These are phyloP conservation scores for Ulota crispa DNA, from an alignment of 225 moss, liverwort and hornwort species.

Conservation along the genomic window DNA sequence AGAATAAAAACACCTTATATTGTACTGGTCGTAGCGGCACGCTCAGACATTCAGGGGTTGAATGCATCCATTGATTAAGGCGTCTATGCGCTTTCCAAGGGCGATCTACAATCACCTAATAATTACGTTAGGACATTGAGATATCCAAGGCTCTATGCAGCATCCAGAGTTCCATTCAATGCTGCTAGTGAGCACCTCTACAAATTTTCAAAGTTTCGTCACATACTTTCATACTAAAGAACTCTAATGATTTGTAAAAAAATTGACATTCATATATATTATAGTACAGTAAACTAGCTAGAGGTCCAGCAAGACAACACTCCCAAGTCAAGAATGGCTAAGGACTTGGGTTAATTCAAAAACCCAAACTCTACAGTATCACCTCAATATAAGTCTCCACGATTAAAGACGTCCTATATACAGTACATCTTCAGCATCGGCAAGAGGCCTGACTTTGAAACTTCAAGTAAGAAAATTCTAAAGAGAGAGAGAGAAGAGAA, in stretches of 20 bases:
- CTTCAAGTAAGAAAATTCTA: neutral
- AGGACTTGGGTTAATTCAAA: neutral
- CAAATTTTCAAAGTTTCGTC: neutral
- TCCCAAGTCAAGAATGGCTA: neutral
- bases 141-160: neutral
- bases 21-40: too few species aligned
- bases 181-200: neutral
- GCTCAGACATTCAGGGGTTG: too few species aligned
- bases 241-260: neutral
- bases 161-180: neutral
- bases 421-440: neutral
- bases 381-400: neutral
- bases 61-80: too few species aligned
- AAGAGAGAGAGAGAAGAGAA: slow-evolving; percentile 20
- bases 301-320: neutral
- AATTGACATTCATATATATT: neutral
- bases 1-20: too few species aligned
- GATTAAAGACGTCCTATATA: neutral
- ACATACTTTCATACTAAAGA: neutral
- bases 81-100: too few species aligned
- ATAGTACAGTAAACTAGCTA: neutral
- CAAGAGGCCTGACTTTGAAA: neutral
- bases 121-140: too few species aligned
- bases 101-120: too few species aligned
- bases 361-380: neutral